Base-by-base conservation (phyloP, 2,329 filamentous ascomycete species). In the Chrysoporthe cubensis region DNA sequence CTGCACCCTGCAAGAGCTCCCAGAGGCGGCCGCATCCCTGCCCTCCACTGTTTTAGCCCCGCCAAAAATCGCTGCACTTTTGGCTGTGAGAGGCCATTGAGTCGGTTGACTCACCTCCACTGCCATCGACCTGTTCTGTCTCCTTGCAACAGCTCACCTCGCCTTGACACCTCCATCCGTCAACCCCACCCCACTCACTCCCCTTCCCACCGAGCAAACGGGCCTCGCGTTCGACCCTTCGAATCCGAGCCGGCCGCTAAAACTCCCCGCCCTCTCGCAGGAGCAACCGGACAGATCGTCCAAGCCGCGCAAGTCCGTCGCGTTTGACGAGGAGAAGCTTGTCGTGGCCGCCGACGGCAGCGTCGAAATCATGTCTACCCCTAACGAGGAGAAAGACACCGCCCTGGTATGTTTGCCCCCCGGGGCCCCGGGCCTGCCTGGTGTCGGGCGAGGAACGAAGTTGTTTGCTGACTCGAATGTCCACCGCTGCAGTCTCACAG, bases 261-360 rank as follows among this genome's bases (percentile, higher is more conserved):
- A 75, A 75, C 73, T 74, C 71, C 60, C 37, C 37, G 34, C n/a
- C 14, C 44, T n/a, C 18, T 18, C 26, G 43, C 54, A 70, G 69
- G 69, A 70, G 48, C 73, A 74, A 62, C 56, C 52, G 37, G 75
- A 78, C 74, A 86, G 90, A 75, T n/a, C 48, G 42, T 86, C 87
- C 78, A 94, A 92, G 80, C 89, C 91, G 76, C 91, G 94, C 82
- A 97, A 98, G 83, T 96, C 93, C 59, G 95, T 98, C 76, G 90
- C 94, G 72, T 98, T 98, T 80, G 94, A 91, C 78, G 92, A 96
- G 81, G 92, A 93, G 76, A 88, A 93, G 75, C 87, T 92, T 73
- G 89, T 97, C 75, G 94, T 97, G 79, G 92, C 97, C 84, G 88
- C 89, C 80, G 92, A 97, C 85, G 95, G 95, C 75, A 88, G 90